Percentiles rank a stretch among this genome's conserved stretches.
Conservation (phyloP, 2,329 filamentous ascomycete genomes). For the Daldinia eschscholtzii region DNA sequence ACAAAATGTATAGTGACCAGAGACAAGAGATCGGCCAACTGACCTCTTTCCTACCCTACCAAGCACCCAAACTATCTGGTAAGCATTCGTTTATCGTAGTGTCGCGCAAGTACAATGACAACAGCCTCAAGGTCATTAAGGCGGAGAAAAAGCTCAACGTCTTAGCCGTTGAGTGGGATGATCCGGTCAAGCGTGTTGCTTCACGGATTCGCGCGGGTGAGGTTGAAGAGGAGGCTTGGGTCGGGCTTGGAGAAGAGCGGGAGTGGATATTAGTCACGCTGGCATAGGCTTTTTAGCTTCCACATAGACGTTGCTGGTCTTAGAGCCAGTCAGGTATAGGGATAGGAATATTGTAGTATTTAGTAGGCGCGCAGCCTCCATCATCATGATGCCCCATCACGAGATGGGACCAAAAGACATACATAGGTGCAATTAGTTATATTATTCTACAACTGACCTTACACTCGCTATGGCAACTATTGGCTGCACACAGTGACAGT, state of each 20-base stretch:
- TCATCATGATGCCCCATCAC: too few relatives aligned
- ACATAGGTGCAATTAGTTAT: too few relatives aligned
- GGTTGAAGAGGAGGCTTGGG: constrained; percentile 39
- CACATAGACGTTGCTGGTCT: too few relatives aligned
- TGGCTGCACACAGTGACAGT: neutral
- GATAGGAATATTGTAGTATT: too few relatives aligned
- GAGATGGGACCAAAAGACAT: too few relatives aligned
- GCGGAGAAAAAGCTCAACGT: constrained; percentile 37
- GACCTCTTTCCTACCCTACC: constrained; percentile 21
- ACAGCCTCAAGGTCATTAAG: constrained; percentile 19
- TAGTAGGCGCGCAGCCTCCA: too few relatives aligned
- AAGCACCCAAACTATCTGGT: constrained; percentile 22
- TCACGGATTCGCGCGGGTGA: constrained; percentile 32
- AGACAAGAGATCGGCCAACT: constrained; percentile 31
- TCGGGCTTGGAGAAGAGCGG: constrained; percentile 22
- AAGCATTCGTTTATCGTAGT: constrained; percentile 40
- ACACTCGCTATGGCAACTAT: neutral
- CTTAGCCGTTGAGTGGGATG: constrained; percentile 38
- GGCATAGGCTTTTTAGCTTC: neutral
- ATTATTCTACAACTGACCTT: too few relatives aligned
- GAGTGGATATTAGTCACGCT: constrained; percentile 42
- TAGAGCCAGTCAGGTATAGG: too few relatives aligned
- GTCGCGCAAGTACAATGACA: constrained; percentile 37
- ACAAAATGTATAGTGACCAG: constrained; percentile 29
- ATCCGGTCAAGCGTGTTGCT: constrained; percentile 23